Conservation (phyloP, 495 filamentous ascomycete genomes). For the Talaromyces liani region DNA sequence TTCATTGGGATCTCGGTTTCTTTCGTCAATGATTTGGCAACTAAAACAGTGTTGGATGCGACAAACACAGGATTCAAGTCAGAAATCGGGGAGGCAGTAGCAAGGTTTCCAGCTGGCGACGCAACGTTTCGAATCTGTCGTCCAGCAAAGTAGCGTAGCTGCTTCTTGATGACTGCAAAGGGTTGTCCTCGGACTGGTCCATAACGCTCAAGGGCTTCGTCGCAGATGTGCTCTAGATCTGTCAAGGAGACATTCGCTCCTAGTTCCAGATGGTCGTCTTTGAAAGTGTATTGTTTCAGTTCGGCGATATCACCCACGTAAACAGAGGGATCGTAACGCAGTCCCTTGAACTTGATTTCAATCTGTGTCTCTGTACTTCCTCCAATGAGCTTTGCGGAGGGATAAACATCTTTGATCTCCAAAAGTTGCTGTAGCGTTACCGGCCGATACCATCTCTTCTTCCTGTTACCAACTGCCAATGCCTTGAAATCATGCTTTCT, state of each 20-base stretch:
- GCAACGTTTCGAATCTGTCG: slow-evolving; percentile 95
- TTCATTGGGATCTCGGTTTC: slow-evolving; percentile 83
- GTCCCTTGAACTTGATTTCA: slow-evolving; percentile 94
- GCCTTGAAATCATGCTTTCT: slow-evolving; percentile 76
- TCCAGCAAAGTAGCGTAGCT: slow-evolving; percentile 80
- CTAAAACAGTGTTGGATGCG: slow-evolving; percentile 70
- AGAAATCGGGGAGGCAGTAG: slow-evolving; percentile 92
- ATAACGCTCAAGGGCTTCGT: slow-evolving; percentile 73
- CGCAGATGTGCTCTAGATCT: slow-evolving; percentile 46
- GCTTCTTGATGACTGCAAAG: slow-evolving; percentile 43
- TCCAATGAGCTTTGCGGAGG: slow-evolving; percentile 87
- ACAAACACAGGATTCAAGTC: slow-evolving; percentile 95
- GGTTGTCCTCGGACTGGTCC: slow-evolving; percentile 61
- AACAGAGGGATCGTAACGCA: slow-evolving; percentile 83
- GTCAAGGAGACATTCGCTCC: slow-evolving; percentile 86
- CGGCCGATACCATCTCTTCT: slow-evolving; percentile 88
- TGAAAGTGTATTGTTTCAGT: slow-evolving; percentile 68
- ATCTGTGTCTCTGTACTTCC: slow-evolving; percentile 97
- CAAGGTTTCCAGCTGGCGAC: slow-evolving; percentile 90
- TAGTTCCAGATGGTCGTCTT: slow-evolving; percentile 16
- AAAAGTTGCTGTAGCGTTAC: slow-evolving; percentile 81
- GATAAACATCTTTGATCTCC: slow-evolving; percentile 80
- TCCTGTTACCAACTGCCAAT: slow-evolving; percentile 86
- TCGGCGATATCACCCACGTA: slow-evolving; percentile 92
- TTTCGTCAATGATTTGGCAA: slow-evolving; percentile 64